Conservation (phyloP, 2,329 filamentous ascomycete species). For the Exophiala dermatitidis region DNA sequence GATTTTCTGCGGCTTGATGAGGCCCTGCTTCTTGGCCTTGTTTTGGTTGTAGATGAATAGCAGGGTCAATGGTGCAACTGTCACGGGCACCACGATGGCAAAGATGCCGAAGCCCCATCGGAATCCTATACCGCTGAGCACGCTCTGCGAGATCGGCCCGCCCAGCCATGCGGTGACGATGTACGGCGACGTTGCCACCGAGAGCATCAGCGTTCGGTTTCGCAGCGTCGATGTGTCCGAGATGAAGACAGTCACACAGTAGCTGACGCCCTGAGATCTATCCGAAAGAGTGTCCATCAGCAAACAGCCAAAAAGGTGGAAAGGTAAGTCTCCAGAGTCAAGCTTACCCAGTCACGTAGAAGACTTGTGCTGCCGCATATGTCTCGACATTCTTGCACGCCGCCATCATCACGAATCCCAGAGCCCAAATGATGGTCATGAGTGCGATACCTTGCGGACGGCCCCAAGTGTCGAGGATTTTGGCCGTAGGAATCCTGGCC, state of each 20-base stretch:
- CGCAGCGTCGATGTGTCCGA: conserved; percentile 31
- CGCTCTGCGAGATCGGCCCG: conserved; percentile 17
- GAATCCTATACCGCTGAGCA: conserved; percentile 23
- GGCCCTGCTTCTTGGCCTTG: conserved; percentile 51
- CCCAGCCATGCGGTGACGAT: conserved; percentile 19
- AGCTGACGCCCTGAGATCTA: conserved; percentile 20
- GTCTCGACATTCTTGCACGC: conserved; percentile 51
- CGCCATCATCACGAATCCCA: conserved; percentile 53
- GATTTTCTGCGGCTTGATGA: conserved; percentile 42
- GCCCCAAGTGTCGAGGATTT: conserved; percentile 56
- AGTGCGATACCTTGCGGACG: conserved; percentile 49
- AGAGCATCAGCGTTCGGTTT: conserved; percentile 17
- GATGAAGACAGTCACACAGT: conserved; percentile 26
- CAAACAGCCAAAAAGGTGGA: too few species aligned
- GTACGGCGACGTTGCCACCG: conserved; percentile 31
- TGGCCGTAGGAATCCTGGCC: conserved; percentile 52
- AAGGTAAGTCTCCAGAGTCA: too few species aligned
- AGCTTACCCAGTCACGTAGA: conserved; percentile 31
- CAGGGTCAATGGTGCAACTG: conserved; percentile 29
- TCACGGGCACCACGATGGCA: conserved; percentile 18
- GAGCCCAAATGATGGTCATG: conserved; percentile 38
- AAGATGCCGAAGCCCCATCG: conserved; percentile 27
- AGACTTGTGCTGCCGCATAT: conserved; percentile 55
- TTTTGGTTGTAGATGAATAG: conserved; percentile 53
- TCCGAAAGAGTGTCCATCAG: too few species aligned